Base-by-base conservation (phyloP, 139 green algal genomes). In the Diplosphaera chodatii region DNA sequence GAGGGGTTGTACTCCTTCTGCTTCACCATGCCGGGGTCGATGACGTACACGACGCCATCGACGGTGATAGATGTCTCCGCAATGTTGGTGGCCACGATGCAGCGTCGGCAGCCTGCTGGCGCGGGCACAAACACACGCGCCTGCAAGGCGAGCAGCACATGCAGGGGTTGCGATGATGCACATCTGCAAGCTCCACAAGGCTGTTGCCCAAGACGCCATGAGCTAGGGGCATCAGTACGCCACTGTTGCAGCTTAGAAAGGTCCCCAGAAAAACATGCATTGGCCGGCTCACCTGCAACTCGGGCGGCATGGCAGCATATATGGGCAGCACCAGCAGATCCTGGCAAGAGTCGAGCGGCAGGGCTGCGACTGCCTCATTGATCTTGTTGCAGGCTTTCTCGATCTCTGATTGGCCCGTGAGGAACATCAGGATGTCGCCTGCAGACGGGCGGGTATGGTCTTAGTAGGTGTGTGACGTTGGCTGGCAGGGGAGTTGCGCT, bases 31-130 rank as follows among this genome's bases (percentile, higher is more conserved):
- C 94, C 94, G 25, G 80, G 75, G 82, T 97, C 92, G 32, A 97
- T 77, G 32, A 97, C 92, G 66, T 96, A 97, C 72, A 93, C 87
- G 30, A 97, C 87, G 33, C 89, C 90, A 55, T 81, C 84, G 78
- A 93, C 88, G 64, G 94, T 99, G 40, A 99, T 82, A 59, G 86
- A 94, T 23, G 94, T 99, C 77, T 99, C 94, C 20, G 94, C 94
- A 34, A 99, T 88, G 81, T 99, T 99, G 67, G 94, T 99, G 23
- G 94, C 89, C 62, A 98, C 81, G 32, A 99, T 92, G 74, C 89
- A 87, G 25, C 93, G 82, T 21, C 94, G 79, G 68, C 88, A 83
- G 3, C 87, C 90, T 31, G 73, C 27, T 1, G 90, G 87, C 0
- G 84, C 71, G 0, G 83, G 81, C 6, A 77, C 73, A 84, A 98